Evolutionary conservation across 2,329 filamentous ascomycete species (phyloP), one percentile per base, ranked within the genome.

Genomic region (Aspergillus luchuensis): DNA sequence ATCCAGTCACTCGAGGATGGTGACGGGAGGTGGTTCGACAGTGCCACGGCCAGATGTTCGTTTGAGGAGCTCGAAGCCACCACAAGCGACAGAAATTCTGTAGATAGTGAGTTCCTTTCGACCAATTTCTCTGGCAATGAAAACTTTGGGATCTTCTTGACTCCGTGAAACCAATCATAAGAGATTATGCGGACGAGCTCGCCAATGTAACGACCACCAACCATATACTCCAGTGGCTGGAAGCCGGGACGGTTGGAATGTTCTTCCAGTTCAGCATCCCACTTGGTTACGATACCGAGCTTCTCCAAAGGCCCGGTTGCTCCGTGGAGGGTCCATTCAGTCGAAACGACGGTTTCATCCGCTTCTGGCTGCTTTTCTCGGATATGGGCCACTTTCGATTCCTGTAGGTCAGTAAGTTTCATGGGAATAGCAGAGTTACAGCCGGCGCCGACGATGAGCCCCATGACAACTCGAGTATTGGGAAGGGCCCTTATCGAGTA

Each of bases 181-280:
- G 90, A 80, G 62, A 89, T 85, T 51, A 91, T 81, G 13, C 89
- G 85, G 6, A 87, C 88, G 4, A 92, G 83, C 72, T 92, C 89
- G 47, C 89, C 89, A 3, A 91, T 79, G 71, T 91, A 91, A 21
- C 89, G 80, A 1, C 89, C 89, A 1, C 89, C 85, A 1, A 89
- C 90, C 87, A 92, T 91, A 75, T 92, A 92, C 71, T 93, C 90
- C 23, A 92, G 81, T 0, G 90, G 89, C 66, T 92, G 90, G 66
- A 92, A 91, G 0, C 90, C 89, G 0, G 90, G 88, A 10, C 78
- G 78, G 66, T 90, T 87, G 59, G 85, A 87, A 57, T 86, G 81
- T 1, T 75, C 74, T 66, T 91, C 89, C 5, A 93, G 80, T 58
- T 81, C 76, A 8, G 80, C 76, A 68, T 93, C 90, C 90, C 90